Evolutionary conservation across 805 yeast species (phyloP), one percentile per base, ranked within the genome.

Genomic region (Wickerhamiella kurtzmanii): DNA sequence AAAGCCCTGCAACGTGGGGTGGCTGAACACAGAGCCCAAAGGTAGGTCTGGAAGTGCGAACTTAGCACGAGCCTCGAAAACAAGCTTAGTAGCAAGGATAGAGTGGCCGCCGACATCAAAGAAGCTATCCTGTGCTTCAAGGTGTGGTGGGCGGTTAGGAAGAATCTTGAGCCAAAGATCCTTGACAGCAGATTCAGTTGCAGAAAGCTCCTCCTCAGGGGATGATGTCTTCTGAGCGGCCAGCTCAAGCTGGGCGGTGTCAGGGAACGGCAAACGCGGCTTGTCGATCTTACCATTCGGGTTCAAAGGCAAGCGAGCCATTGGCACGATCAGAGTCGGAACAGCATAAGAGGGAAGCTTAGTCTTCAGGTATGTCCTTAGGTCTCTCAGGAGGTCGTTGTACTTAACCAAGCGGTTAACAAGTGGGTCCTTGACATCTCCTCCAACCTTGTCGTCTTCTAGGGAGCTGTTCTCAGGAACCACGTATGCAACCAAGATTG

Each of bases 201-300:
- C 72, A 15, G 21, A 36, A 15, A 35, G 44, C 11, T 68, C 67
- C 3, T 45, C 71, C 18, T 68, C 70, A 8, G 66, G 71, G 17
- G 59, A 54, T 25, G 50, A 39, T 28, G 50, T 41, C 41, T 75
- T 73, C 51, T 69, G 66, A 11, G 94, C 77, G 41, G 86, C 95
- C 16, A 78, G 72, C 28, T 80, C 77, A 53, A 92, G 70, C 66
- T 89, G 96, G 16, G 82, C 89, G 20, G 83, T 74, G 48, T 85
- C 85, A 46, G 99, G 99, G 76, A 83, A 86, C 41, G 96, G 97
- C 51, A 92, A 70, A 59, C 89, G 87, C 35, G 97, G 97, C 69
- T 92, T 92, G 68, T 92, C 99, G 49, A 92, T 86, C 66, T 92
- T 92, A 57, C 99, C 99, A 63, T 92, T 92, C 50, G 99, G 99